Evolutionary conservation across 2,329 filamentous ascomycete species (phyloP), one percentile per base, ranked within the genome.

Genomic region (Orbilia ellipsospora): DNA sequence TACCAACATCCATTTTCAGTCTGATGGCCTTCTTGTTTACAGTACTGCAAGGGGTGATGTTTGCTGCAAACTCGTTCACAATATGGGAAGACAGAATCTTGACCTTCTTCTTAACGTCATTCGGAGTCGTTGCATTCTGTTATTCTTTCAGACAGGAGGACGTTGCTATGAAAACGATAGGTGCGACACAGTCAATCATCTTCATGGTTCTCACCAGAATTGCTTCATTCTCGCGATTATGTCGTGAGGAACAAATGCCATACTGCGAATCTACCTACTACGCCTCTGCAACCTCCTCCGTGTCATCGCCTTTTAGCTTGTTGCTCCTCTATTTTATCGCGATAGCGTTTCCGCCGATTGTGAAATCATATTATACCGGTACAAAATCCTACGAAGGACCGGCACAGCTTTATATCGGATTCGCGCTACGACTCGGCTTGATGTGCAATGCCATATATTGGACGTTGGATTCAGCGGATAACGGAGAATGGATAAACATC

Each of bases 11-110:
- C 0, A 84, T 94, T 64, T 99, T 94, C 94, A 91, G 93, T n/a
- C 94, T 92, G 90, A 84, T 96, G 73, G 90, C 92, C 4, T 85
- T 92, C 26, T 81, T 94, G 13, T 93, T 96, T 78, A 93, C 93
- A 0, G 82, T 93, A n/a, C 89, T 91, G 76, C 92, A 97, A 80
- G 96, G 93, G n/a, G 85, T 92, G 61, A 94, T 95, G 6, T 99
- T 98, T 81, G 94, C 94, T 0, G 95, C 95, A 2, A 99, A 99
- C 83, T 99, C 95, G 0, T 99, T 94, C 83, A 98, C 94, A 0
- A 97, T 99, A 78, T 99, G 95, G 94, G 95, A 99, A 83, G 95
- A 99, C 80, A 92, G 93, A 13, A 97, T 97, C 67, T 86, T 97
- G 3, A 86, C 97, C 2, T 97, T 96, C 84, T 94, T 98, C 83